Evolutionary conservation across 75 land plant genomes (phyloP).

Genomic region (Isoetes taiwanensis): DNA sequence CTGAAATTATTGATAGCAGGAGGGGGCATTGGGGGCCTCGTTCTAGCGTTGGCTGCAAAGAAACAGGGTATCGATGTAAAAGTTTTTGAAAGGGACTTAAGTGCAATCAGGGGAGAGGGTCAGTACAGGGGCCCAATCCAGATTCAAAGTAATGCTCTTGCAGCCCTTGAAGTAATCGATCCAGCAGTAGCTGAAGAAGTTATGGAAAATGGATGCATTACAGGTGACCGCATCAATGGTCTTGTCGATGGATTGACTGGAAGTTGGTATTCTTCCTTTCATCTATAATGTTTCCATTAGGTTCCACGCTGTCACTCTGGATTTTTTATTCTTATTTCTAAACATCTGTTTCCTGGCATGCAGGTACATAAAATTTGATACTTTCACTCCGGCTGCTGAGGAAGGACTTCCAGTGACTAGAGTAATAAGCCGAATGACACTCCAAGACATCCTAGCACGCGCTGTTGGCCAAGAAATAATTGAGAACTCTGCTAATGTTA

Average conservation of each 20-base stretch:
- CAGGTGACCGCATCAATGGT: conserved; percentile 90
- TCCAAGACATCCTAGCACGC: conserved; percentile 70
- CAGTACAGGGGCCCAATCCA: conserved; percentile 94
- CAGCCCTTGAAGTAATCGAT: conserved; percentile 88
- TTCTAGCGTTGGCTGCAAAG: conserved; percentile 75
- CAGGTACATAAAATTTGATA: conserved; percentile 93
- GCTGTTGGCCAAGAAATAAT: conserved; percentile 71
- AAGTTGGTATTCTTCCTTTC: conserved; percentile 29
- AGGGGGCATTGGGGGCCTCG: conserved; percentile 89
- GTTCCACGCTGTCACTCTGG: not conserved
- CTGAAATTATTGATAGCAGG: conserved; percentile 58
- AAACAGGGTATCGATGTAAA: conserved; percentile 69
- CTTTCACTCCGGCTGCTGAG: conserved; percentile 90
- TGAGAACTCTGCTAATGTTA: conserved; percentile 64
- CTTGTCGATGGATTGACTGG: conserved; percentile 87
- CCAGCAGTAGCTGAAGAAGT: conserved; percentile 66
- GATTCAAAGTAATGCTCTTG: conserved; percentile 91
- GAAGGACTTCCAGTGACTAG: conserved; percentile 85
- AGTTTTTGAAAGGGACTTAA: conserved; percentile 83
- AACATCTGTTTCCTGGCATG: not conserved
- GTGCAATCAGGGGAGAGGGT: conserved; percentile 88
- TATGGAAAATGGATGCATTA: conserved; percentile 65
- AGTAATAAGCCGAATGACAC: conserved; percentile 78
- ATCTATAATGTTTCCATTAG: not conserved
- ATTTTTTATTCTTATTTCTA: conserved; percentile 7